Evolutionary conservation across 768 basidiomycete species (phyloP), one percentile per base, ranked within the genome.

Genomic region (Lentinus brumalis): DNA sequence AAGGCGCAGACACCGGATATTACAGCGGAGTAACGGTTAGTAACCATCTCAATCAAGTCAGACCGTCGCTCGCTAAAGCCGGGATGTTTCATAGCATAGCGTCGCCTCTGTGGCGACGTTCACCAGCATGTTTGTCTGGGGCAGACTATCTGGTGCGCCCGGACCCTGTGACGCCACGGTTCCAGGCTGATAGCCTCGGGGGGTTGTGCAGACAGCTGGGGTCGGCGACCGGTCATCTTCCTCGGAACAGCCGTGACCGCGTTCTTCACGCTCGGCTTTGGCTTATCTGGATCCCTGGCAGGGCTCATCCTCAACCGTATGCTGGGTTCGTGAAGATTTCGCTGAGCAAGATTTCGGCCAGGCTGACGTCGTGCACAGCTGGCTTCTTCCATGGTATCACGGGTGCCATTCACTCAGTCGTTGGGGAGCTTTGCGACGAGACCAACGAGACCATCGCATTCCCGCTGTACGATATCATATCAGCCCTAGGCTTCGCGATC

Each of bases 21-120:
- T 89, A 88, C 70, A 87, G 86, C 62, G 88, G 87, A 2, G 71
- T 89, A 31, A 82, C 86, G 53, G 85, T 86, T 65, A 50, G 84
- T 67, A n/a, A 6, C 12, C 15, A 39, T 12, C 16, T 35, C n/a
- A n/a, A n/a, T n/a, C n/a, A n/a, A n/a, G n/a, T n/a, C n/a, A n/a
- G n/a, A n/a, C n/a, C n/a, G n/a, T n/a, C n/a, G n/a, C n/a, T n/a
- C n/a, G n/a, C n/a, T n/a, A n/a, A n/a, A n/a, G n/a, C n/a, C n/a
- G n/a, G n/a, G n/a, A n/a, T n/a, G n/a, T n/a, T n/a, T n/a, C n/a
- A n/a, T 39, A 88, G 86, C 86, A 87, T 67, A 86, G 83, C 41
- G 77, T 75, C 7, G 86, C 86, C 68, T 82, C 83, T 3, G 51
- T 87, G 10, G 74, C 83, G 4, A 85, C 88, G 66, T 75, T 87